phyloP scores from a whole-genome alignment of 2,329 filamentous ascomycete species.

The Sarocladium kiliense region DNA sequence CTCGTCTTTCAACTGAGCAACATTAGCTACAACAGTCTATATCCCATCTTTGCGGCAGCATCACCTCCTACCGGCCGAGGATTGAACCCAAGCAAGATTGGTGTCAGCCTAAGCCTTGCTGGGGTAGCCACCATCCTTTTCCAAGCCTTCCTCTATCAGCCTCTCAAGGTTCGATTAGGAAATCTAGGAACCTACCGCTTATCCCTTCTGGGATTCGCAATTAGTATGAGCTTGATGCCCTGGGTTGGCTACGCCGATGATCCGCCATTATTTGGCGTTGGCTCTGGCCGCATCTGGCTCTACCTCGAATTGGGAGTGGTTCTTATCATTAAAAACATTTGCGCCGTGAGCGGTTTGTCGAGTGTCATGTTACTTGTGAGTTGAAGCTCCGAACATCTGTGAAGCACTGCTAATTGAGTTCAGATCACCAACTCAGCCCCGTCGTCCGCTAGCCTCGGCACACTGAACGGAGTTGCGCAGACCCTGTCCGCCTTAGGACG shows the following conservation, averaged over 20 bases:
- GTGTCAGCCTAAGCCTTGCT: conserved; percentile 77
- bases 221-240: conserved; percentile 83
- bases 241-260: conserved; percentile 76
- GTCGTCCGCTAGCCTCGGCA: conserved; percentile 78
- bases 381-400: conserved; percentile 12
- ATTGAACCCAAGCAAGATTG: conserved; percentile 74
- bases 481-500: conserved; percentile 87
- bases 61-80: conserved; percentile 69
- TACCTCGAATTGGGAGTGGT: conserved; percentile 77
- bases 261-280: conserved; percentile 49
- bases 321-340: conserved; percentile 83
- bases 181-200: conserved; percentile 81
- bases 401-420: neutral
- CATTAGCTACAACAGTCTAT: conserved; percentile 91
- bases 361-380: conserved; percentile 81
- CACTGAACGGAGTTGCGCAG: conserved; percentile 89
- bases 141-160: conserved; percentile 80
- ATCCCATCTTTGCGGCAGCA: conserved; percentile 84
- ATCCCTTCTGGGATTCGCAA: conserved; percentile 71
- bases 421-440: conserved; percentile 92
- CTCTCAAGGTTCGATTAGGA: conserved; percentile 70
- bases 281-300: conserved; percentile 62
- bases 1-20: conserved; percentile 92
- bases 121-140: conserved; percentile 84
- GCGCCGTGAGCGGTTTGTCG: conserved; percentile 82